phyloP scores from a whole-genome alignment of 148 eudicot species.

The Rhododendron simsii region DNA sequence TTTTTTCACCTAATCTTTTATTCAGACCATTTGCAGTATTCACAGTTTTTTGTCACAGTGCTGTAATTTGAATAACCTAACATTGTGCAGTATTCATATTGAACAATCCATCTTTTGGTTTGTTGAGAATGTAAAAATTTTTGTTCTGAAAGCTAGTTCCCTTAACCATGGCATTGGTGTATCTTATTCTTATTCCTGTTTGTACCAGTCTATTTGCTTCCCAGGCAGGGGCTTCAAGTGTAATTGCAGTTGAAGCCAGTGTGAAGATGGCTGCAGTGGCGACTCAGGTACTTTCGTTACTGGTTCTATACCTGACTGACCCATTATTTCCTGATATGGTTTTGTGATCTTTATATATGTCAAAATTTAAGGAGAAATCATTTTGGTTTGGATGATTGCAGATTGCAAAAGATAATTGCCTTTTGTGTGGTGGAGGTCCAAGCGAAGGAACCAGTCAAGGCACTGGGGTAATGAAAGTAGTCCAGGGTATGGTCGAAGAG shows the following conservation, averaged over 20 bases:
- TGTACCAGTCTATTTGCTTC: slow-evolving; percentile 90
- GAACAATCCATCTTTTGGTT: background rate
- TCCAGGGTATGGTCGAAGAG: slow-evolving; percentile 95
- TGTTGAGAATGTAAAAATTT: background rate
- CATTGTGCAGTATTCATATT: background rate
- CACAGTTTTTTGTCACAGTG: background rate
- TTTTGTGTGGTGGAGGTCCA: slow-evolving; percentile 31
- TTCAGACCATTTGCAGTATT: background rate
- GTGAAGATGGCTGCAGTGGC: slow-evolving; percentile 92
- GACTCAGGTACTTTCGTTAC: slow-evolving; percentile 45
- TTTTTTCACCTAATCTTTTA: background rate
- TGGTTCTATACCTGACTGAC: background rate
- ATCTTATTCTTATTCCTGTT: slow-evolving; percentile 25
- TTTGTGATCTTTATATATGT: background rate
- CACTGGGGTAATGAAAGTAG: slow-evolving; percentile 57
- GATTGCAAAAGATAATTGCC: slow-evolving; percentile 81
- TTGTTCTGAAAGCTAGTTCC: background rate
- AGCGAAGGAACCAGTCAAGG: slow-evolving; percentile 11
- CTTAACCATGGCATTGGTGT: background rate
- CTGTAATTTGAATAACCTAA: background rate
- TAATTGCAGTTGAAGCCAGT: slow-evolving; percentile 91
- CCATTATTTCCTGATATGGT: background rate
- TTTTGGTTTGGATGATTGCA: slow-evolving; percentile 28
- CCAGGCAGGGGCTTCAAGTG: slow-evolving; percentile 88
- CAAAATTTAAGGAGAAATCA: background rate